Evolutionary conservation across 495 filamentous ascomycete genomes (phyloP).

Genomic region (Chaetomium tenue): DNA sequence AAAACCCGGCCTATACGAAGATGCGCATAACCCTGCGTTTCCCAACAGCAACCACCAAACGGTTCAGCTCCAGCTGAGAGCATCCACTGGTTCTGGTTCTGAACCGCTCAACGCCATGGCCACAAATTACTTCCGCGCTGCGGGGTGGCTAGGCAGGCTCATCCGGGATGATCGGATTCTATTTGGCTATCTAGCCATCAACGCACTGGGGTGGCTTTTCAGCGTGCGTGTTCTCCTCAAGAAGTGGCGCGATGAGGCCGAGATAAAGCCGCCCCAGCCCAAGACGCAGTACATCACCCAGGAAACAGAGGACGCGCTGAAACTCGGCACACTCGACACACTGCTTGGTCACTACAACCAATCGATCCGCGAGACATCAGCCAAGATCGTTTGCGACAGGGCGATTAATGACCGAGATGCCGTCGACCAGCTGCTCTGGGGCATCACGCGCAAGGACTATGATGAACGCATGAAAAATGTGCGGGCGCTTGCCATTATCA

Average conservation of each 20-base stretch:
- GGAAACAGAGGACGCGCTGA: constrained; percentile 57
- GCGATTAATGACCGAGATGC: constrained; percentile 47
- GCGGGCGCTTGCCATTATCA: constrained; percentile 44
- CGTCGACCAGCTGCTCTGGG: constrained; percentile 47
- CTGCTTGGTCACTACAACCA: constrained; percentile 54
- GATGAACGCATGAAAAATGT: constrained; percentile 51
- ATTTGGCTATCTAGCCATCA: constrained; percentile 41
- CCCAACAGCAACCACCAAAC: no score
- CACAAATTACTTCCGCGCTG: constrained; percentile 18
- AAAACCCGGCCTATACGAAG: no score
- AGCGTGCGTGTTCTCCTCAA: constrained; percentile 43
- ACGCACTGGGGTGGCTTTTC: constrained; percentile 38
- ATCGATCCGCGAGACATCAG: constrained; percentile 51
- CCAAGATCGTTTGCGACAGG: constrained; percentile 53
- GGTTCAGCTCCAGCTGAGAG: no score
- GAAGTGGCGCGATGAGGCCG: constrained; percentile 48
- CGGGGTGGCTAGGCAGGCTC: constrained; percentile 38
- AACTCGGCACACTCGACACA: constrained; percentile 49
- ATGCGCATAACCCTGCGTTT: no score
- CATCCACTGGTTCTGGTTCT: no score
- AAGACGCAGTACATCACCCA: constrained; percentile 61
- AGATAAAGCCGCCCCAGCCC: constrained; percentile 47
- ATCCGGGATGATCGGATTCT: constrained; percentile 46
- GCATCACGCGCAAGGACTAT: constrained; percentile 51
- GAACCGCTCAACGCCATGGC: constrained; percentile 5